These are phyloP conservation scores for Plenodomus tracheiphilus DNA, from an alignment of 2,329 filamentous ascomycete genomes.

Conservation along the genomic window DNA sequence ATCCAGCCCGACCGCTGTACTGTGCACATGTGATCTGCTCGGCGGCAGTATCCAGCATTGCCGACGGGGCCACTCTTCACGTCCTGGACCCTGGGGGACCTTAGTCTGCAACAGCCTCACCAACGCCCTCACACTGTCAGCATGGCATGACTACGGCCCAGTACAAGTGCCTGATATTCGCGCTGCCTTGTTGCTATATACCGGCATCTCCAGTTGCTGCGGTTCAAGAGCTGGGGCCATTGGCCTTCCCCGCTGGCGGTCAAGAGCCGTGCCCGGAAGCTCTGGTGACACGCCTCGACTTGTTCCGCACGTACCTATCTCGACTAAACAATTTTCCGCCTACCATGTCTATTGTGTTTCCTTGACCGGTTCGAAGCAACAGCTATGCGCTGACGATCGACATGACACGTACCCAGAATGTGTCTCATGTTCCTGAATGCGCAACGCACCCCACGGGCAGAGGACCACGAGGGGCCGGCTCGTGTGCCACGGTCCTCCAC, in stretches of 20 bases:
- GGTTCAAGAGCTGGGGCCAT: constrained; percentile 29
- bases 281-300: constrained; percentile 32
- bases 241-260: constrained; percentile 32
- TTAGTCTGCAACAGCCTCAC: constrained; percentile 15
- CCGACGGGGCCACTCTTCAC: constrained; percentile 6
- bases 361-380: neutral
- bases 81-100: constrained; percentile 15
- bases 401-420: constrained; percentile 17
- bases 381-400: constrained; percentile 9
- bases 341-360: constrained; percentile 3
- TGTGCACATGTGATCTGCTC: constrained; percentile 19
- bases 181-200: neutral
- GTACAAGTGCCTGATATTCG: neutral
- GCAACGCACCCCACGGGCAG: constrained; percentile 18
- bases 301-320: constrained; percentile 16
- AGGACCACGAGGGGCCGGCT: constrained; percentile 27
- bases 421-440: constrained; percentile 30
- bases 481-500: constrained; percentile 11
- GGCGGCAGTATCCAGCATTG: constrained; percentile 24
- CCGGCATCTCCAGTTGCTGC: neutral
- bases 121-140: constrained; percentile 3
- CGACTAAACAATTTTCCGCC: constrained; percentile 16
- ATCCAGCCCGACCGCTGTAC: constrained; percentile 13
- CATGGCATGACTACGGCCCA: neutral
- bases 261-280: constrained; percentile 26